phyloP scores from a whole-genome alignment of 805 yeast genomes.

The Yarrowia sp. region DNA sequence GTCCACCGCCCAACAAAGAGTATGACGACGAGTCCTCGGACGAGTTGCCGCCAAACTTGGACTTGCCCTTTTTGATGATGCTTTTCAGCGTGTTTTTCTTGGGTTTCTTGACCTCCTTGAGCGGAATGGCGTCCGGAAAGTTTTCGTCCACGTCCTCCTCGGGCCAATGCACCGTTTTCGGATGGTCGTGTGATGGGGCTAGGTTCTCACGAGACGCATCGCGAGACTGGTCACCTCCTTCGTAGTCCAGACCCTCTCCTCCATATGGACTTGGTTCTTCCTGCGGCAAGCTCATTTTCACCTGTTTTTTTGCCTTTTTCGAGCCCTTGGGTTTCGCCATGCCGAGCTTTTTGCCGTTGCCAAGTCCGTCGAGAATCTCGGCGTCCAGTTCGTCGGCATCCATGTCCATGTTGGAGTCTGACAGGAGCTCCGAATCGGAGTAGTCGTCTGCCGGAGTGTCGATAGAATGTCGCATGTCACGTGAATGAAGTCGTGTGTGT shows the following conservation, averaged over 20 bases:
- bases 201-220: not conserved
- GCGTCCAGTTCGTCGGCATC: conserved; percentile 16
- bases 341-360: conserved; percentile 4
- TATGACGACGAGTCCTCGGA: conserved; percentile 7
- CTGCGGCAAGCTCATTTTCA: not conserved
- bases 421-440: conserved; percentile 8
- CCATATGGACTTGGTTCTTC: not conserved
- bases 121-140: conserved; percentile 5
- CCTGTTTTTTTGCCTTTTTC: not conserved
- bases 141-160: conserved; percentile 7
- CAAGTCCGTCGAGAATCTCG: conserved; percentile 2
- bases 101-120: conserved; percentile 4
- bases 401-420: conserved; percentile 1
- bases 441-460: conserved; percentile 10
- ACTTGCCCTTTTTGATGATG: conserved; percentile 24
- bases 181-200: not conserved
- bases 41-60: conserved; percentile 13
- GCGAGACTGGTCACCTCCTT: not conserved
- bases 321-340: not conserved
- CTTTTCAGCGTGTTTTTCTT: conserved; percentile 2
- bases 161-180: conserved; percentile 16
- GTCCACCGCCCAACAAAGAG: conserved; percentile 2
- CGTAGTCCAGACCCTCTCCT: not conserved
- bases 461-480: conserved; percentile 9
- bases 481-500: not conserved